Base-by-base conservation (phyloP, 2,329 filamentous ascomycete species). In the Rutstroemia sp. region DNA sequence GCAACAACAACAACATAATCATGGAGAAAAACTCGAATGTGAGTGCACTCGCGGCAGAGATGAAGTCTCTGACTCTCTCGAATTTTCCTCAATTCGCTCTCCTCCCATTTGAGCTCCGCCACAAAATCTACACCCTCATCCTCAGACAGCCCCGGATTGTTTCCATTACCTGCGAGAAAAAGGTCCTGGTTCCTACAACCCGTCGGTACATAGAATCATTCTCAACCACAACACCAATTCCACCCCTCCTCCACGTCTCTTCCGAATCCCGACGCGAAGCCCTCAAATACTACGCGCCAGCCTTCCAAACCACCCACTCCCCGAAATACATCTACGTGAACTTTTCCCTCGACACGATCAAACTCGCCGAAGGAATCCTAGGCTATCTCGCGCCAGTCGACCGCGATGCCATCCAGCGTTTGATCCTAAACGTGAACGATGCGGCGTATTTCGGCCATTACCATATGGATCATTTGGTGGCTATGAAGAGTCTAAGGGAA, bases 211-310 rank as follows among this genome's bases (percentile, higher is more conserved):
- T 54, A 17, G 45, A 60, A 46, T 45, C 53, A 6, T 68, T 61
- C 21, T 41, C 47, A 9, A 65, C 64, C 10, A 10, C 53, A 2
- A 61, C 58, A 0, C 65, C 66, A 0, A 62, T 64, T 21, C 68
- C 66, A 5, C 6, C 59, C 1, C 58, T 67, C 17, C 58, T 72
- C 5, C 64, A 68, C 54, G 58, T 63, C n/a, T 65, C 57, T 46
- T 61, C 47, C 2, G 69, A 71, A 60, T 65, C 69, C 5, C 66
- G 70, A 2, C 54, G 50, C 53, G 61, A 64, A 53, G 60, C 58
- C n/a, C 54, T 67, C 14, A 44, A 50, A 2, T 30, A 56, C 51
- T 68, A 67, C 48, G 48, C n/a, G 23, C 51, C 51, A 25, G 46
- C 4, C 41, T 59, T 58, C 42, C 45, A n/a, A n/a, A 63, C 62